A percentile compares a stretch with the other conserved stretches of the same genome.
Evolutionary conservation across 306 rosid genomes (phyloP).

Genomic region (Vicia faba): DNA sequence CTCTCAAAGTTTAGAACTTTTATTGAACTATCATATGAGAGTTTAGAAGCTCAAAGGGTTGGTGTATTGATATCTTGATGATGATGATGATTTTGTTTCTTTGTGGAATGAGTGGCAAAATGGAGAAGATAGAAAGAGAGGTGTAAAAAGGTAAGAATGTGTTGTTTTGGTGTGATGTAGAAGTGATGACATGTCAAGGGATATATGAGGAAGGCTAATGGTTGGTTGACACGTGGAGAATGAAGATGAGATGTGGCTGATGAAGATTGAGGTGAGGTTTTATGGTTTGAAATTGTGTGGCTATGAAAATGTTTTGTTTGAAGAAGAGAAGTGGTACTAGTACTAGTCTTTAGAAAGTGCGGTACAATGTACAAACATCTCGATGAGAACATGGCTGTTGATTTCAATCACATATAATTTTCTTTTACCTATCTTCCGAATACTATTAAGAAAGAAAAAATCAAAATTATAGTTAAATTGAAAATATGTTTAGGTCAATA

Average conservation of each 20-base stretch:
- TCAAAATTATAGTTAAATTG: no score
- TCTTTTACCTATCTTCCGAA: no score
- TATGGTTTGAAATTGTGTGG: conserved; percentile 40
- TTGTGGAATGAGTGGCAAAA: conserved; percentile 35
- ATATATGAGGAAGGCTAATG: conserved; percentile 29
- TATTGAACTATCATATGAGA: conserved; percentile 32
- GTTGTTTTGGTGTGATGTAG: conserved; percentile 28
- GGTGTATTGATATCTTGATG: conserved; percentile 5
- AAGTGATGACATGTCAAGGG: conserved; percentile 44
- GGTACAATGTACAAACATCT: conserved; percentile 25
- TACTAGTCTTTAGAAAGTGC: conserved; percentile 7
- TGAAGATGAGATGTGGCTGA: conserved; percentile 44
- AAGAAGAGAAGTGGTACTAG: not conserved
- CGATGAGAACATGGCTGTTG: not conserved
- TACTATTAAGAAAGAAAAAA: no score
- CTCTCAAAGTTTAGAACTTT: conserved; percentile 14
- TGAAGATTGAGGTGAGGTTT: conserved; percentile 37
- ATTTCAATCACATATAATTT: not conserved
- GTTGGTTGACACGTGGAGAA: conserved; percentile 36
- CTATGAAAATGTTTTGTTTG: conserved; percentile 10
- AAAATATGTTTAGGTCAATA: no score
- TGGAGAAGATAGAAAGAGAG: conserved; percentile 13
- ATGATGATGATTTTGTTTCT: conserved; percentile 26
- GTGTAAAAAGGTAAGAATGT: conserved; percentile 4
- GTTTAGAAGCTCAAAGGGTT: conserved; percentile 9